A percentile compares a stretch with the other conserved stretches of the same genome.
Evolutionary conservation across 352 stramenopile species (phyloP).

Genomic region (Phytophthora quininea): DNA sequence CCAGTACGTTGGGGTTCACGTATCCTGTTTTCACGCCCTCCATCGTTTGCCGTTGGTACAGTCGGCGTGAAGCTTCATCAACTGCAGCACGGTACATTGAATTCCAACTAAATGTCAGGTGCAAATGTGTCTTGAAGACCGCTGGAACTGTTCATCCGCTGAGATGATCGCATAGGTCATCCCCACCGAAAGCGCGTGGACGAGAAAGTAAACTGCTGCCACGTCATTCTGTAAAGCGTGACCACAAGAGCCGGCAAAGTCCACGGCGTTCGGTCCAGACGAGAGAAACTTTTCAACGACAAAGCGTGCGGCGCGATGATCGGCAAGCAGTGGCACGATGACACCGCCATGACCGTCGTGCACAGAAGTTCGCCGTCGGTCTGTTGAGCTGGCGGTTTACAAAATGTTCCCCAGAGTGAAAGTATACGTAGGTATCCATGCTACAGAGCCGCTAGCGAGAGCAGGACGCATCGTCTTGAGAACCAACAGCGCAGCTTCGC

Average conservation of each 20-base stretch:
- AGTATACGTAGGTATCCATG: constrained; percentile 6
- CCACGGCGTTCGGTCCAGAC: background rate
- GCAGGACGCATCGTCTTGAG: constrained; percentile 6
- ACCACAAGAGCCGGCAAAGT: background rate
- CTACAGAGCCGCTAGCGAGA: background rate
- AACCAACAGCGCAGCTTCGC: background rate
- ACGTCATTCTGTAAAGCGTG: background rate
- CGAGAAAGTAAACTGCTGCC: background rate
- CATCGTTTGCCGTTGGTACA: constrained; percentile 6
- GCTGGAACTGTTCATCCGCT: background rate
- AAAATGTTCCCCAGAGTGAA: constrained; percentile 15
- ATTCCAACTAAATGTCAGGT: constrained; percentile 5
- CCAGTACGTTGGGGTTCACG: background rate
- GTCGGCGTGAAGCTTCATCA: constrained; percentile 5
- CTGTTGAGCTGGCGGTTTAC: constrained; percentile 5
- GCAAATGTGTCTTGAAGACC: constrained; percentile 2
- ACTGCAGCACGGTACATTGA: constrained; percentile 8
- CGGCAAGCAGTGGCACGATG: constrained; percentile 1
- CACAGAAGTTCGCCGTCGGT: constrained; percentile 11
- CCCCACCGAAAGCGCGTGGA: background rate
- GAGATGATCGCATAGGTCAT: constrained; percentile 3
- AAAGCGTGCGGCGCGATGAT: background rate
- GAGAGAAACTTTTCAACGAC: background rate
- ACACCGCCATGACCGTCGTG: background rate
- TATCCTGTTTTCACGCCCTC: background rate